Evolutionary conservation across 495 filamentous ascomycete genomes (phyloP).

Genomic region (Daldinia loculata): DNA sequence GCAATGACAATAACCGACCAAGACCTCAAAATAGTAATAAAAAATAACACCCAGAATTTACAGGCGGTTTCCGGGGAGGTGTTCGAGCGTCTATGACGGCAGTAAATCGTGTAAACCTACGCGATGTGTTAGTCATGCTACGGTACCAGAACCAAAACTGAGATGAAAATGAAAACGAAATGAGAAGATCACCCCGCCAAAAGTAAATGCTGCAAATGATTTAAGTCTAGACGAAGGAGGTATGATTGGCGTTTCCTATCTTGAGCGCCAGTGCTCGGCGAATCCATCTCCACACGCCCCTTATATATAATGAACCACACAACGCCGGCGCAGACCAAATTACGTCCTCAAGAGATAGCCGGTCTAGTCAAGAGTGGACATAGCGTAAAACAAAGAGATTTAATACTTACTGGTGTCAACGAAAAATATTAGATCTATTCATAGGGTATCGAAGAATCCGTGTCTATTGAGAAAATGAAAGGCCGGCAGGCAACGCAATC

Average conservation of each 20-base stretch:
- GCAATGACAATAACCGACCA: slow-evolving; percentile 10
- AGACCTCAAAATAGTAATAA: slow-evolving; percentile 17
- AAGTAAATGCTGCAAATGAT: slow-evolving; percentile 20
- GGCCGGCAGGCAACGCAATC: slow-evolving; percentile 11
- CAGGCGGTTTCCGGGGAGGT: slow-evolving; percentile 4
- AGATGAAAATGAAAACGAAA: slow-evolving; percentile 16
- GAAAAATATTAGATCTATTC: slow-evolving; percentile 50
- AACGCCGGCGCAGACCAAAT: slow-evolving; percentile 30
- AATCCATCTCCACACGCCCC: slow-evolving; percentile 30
- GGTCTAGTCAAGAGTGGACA: neutral
- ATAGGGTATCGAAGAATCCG: slow-evolving; percentile 51
- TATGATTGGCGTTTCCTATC: slow-evolving; percentile 27
- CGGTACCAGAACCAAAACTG: slow-evolving; percentile 6
- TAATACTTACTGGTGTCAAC: slow-evolving; percentile 43
- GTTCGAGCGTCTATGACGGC: slow-evolving; percentile 12
- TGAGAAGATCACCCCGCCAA: slow-evolving; percentile 21
- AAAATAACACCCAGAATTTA: slow-evolving; percentile 19
- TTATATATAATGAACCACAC: slow-evolving; percentile 18
- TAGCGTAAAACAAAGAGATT: slow-evolving; percentile 13
- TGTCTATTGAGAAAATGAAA: slow-evolving; percentile 45
- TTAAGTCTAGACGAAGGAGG: slow-evolving; percentile 32
- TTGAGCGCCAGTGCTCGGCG: slow-evolving; percentile 16
- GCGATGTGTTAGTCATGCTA: slow-evolving; percentile 26
- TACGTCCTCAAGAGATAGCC: slow-evolving; percentile 3
- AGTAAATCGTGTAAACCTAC: slow-evolving; percentile 28